These are phyloP conservation scores for Noccaea bulbosa DNA, from an alignment of 345 rosid genomes.

Conservation along the genomic window DNA sequence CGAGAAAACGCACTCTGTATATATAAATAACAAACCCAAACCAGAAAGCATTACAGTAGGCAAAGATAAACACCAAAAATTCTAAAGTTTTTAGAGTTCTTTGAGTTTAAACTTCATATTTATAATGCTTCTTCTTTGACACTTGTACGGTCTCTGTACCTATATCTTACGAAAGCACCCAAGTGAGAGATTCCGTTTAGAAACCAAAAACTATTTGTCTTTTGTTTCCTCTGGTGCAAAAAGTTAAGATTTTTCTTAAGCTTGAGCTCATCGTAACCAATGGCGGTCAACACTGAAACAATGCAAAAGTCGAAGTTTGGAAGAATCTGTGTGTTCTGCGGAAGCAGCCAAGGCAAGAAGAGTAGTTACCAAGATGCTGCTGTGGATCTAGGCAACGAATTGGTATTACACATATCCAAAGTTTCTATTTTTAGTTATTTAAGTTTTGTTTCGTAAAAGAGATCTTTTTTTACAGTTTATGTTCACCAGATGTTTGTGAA, in stretches of 20 bases:
- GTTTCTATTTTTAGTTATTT: not conserved
- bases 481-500: constrained; percentile 42
- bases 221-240: not conserved
- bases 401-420: constrained; percentile 48
- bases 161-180: constrained; percentile 16
- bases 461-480: not conserved
- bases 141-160: constrained; percentile 35
- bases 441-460: not conserved
- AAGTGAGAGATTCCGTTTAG: not conserved
- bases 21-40: constrained; percentile 30
- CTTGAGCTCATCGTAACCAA: constrained; percentile 26
- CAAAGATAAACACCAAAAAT: constrained; percentile 17
- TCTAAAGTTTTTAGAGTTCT: not conserved
- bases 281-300: constrained; percentile 51
- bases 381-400: constrained; percentile 74
- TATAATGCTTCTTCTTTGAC: constrained; percentile 26
- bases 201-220: not conserved
- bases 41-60: constrained; percentile 21
- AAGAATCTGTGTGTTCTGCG: constrained; percentile 91
- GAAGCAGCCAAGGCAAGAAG: constrained; percentile 82
- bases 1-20: constrained; percentile 41
- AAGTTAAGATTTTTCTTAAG: not conserved
- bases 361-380: constrained; percentile 77
- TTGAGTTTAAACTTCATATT: not conserved
- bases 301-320: constrained; percentile 54